These are phyloP conservation scores for Naematelia aurantialba DNA, from an alignment of 768 basidiomycete genomes.

Conservation along the genomic window DNA sequence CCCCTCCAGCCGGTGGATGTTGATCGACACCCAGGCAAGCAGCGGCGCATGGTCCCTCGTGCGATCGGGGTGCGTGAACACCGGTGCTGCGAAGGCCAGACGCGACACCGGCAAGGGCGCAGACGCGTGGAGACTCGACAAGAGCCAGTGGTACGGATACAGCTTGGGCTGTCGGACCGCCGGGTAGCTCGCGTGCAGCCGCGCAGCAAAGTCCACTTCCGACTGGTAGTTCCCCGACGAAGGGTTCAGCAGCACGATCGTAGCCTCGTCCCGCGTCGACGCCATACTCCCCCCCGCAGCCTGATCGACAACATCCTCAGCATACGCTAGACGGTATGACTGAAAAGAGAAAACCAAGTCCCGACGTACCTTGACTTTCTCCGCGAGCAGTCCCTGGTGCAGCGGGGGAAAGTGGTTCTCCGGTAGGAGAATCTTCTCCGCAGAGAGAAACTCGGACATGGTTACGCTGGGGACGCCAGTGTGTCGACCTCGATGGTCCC, in stretches of 20 bases:
- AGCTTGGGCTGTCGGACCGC: slow-evolving; percentile 13
- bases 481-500: background rate
- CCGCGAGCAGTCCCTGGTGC: background rate
- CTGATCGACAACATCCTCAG: slow-evolving; percentile 10
- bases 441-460: slow-evolving; percentile 4
- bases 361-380: slow-evolving; percentile 19
- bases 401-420: slow-evolving; percentile 21
- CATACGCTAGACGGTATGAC: too few relatives aligned
- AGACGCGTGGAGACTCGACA: slow-evolving; percentile 3
- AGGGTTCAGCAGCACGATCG: slow-evolving; percentile 25
- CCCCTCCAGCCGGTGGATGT: slow-evolving; percentile 14
- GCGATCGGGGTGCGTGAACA: slow-evolving; percentile 21
- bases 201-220: slow-evolving; percentile 11
- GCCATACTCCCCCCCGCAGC: slow-evolving; percentile 8
- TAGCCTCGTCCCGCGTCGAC: slow-evolving; percentile 12
- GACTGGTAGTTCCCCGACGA: slow-evolving; percentile 3
- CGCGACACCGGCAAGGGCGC: background rate
- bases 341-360: too few relatives aligned
- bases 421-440: slow-evolving; percentile 19
- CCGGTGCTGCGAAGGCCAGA: slow-evolving; percentile 3
- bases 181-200: slow-evolving; percentile 11
- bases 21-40: slow-evolving; percentile 35
- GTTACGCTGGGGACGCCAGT: background rate
- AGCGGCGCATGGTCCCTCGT: slow-evolving; percentile 18
- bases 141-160: slow-evolving; percentile 37